Evolutionary conservation across 2,329 filamentous ascomycete species (phyloP).

Genomic region (Chaetomiaceae sp.): DNA sequence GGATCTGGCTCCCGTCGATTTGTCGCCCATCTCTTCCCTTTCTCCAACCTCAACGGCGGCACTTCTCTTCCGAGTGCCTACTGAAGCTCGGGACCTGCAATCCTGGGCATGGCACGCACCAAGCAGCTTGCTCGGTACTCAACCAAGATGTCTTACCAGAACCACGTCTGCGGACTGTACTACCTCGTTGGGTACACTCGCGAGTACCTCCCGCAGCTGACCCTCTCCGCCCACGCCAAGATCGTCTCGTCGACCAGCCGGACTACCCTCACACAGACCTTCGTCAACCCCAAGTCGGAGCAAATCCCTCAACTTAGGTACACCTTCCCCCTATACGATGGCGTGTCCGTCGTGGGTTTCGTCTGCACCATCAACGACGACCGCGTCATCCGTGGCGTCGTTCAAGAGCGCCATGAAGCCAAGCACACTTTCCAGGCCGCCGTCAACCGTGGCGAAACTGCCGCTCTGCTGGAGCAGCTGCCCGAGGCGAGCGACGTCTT

Average conservation of each 20-base stretch:
- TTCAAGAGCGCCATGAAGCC: conserved; percentile 60
- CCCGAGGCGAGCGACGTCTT: conserved; percentile 59
- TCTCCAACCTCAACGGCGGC: too few relatives aligned
- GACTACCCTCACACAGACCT: conserved; percentile 50
- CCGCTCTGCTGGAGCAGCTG: conserved; percentile 60
- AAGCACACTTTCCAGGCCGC: conserved; percentile 54
- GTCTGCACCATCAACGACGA: conserved; percentile 55
- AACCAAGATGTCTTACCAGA: neutral
- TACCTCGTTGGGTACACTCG: conserved; percentile 21
- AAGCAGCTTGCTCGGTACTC: too few relatives aligned
- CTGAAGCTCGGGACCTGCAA: too few relatives aligned
- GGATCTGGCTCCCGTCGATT: too few relatives aligned
- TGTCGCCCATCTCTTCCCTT: too few relatives aligned
- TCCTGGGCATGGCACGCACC: too few relatives aligned
- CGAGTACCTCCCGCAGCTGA: conserved; percentile 52
- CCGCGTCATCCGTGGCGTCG: conserved; percentile 55
- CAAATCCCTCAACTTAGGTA: conserved; percentile 54
- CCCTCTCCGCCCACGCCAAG: conserved; percentile 52
- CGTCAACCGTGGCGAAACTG: conserved; percentile 50
- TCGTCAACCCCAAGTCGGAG: conserved; percentile 47
- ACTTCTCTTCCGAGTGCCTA: too few relatives aligned
- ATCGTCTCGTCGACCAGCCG: conserved; percentile 50
- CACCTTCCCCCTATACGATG: conserved; percentile 66
- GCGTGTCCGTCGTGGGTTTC: conserved; percentile 63
- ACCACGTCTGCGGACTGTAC: conserved; percentile 33